phyloP scores from a whole-genome alignment of 2,329 filamentous ascomycete genomes.

The Ophiocordyceps robertsii region DNA sequence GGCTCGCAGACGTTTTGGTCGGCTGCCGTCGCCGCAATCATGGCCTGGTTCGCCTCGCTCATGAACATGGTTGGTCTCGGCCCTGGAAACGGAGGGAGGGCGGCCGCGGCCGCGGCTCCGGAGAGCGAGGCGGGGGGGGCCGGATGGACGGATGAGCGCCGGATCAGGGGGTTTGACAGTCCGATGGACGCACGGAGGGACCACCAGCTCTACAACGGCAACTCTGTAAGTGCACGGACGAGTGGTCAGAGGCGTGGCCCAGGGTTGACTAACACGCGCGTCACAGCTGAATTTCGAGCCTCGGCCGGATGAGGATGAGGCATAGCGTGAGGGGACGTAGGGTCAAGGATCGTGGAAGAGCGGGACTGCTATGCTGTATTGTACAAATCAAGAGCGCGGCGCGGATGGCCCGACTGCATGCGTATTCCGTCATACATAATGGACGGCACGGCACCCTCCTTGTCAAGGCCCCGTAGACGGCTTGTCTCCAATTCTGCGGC shows the following conservation, averaged over 20 bases:
- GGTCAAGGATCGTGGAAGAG: conserved; percentile 6
- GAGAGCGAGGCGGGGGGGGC: conserved; percentile 3
- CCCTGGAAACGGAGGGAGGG: neutral
- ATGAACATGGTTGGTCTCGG: conserved; percentile 17
- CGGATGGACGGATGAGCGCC: conserved; percentile 9
- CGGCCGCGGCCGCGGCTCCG: neutral
- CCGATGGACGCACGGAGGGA: conserved; percentile 39
- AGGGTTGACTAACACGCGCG: conserved; percentile 5
- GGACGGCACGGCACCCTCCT: too few relatives aligned
- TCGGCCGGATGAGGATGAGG: conserved; percentile 44
- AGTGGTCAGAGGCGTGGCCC: neutral
- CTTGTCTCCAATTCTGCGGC: too few relatives aligned
- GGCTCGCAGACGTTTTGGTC: conserved; percentile 14
- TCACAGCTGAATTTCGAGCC: conserved; percentile 55
- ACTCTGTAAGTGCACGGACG: conserved; percentile 47
- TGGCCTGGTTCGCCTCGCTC: conserved; percentile 22
- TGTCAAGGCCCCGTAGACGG: too few relatives aligned
- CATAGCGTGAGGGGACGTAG: conserved; percentile 6
- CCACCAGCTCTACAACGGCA: conserved; percentile 80
- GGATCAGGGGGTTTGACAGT: conserved; percentile 23
- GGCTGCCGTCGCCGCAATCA: conserved; percentile 15
- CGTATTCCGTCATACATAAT: too few relatives aligned
- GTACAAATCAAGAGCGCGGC: conserved; percentile 7
- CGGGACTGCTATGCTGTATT: conserved; percentile 10
- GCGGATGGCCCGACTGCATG: too few relatives aligned